A percentile compares a stretch with the other conserved stretches of the same genome.
These are phyloP conservation scores for Macrolepiota albuminosa DNA, from an alignment of 768 basidiomycete genomes.

Conservation along the genomic window DNA sequence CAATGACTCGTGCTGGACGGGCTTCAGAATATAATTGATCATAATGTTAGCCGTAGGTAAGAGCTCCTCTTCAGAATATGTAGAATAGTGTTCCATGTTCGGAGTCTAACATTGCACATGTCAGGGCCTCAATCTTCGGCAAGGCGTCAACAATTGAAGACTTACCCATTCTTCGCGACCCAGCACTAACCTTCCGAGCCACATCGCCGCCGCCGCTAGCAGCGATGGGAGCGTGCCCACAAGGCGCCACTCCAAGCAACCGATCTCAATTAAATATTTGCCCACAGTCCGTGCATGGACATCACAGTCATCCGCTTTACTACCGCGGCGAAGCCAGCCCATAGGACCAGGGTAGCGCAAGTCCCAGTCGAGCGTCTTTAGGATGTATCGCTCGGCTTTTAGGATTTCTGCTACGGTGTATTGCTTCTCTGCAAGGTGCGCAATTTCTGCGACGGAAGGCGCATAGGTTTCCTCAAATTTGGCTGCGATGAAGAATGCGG, in stretches of 20 bases:
- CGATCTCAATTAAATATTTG: conserved; percentile 89
- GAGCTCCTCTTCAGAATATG: conserved; percentile 75
- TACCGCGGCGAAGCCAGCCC: conserved; percentile 82
- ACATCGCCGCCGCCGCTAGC: conserved; percentile 79
- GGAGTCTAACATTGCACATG: conserved; percentile 49
- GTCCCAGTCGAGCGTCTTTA: conserved; percentile 84
- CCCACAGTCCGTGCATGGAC: conserved; percentile 80
- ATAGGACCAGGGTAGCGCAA: conserved; percentile 85
- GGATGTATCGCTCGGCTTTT: conserved; percentile 83
- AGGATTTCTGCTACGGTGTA: conserved; percentile 79
- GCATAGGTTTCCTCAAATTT: conserved; percentile 94
- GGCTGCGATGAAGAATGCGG: conserved; percentile 81
- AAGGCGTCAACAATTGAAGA: neutral
- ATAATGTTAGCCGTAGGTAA: conserved; percentile 81
- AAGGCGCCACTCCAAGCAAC: conserved; percentile 75
- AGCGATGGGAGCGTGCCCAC: conserved; percentile 71
- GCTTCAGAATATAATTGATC: conserved; percentile 80
- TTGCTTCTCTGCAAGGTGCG: conserved; percentile 72
- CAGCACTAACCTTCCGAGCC: conserved; percentile 78
- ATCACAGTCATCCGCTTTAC: conserved; percentile 92
- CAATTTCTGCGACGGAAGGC: conserved; percentile 78
- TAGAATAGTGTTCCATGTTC: conserved; percentile 84
- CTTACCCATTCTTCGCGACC: conserved; percentile 83
- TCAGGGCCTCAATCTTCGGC: conserved; percentile 3
- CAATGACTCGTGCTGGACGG: conserved; percentile 69